These are phyloP conservation scores for Funneliformis mosseae DNA, from an alignment of 192 early-diverging fungal species.

Conservation along the genomic window DNA sequence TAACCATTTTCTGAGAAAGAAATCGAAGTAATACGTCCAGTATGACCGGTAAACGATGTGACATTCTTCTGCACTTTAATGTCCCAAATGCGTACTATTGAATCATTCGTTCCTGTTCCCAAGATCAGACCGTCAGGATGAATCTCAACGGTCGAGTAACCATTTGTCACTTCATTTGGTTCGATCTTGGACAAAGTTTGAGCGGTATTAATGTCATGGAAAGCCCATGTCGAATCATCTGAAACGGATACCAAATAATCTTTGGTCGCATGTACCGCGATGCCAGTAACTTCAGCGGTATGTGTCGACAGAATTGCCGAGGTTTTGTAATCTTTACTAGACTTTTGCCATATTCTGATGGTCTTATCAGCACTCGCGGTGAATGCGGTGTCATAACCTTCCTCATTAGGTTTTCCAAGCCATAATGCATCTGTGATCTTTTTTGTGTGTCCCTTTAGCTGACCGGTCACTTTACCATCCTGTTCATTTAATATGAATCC, in stretches of 20 bases:
- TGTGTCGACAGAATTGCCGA: slow-evolving; percentile 68
- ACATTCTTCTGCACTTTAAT: slow-evolving; percentile 69
- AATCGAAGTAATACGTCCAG: slow-evolving; percentile 68
- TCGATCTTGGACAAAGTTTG: slow-evolving; percentile 50
- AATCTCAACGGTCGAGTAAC: slow-evolving; percentile 71
- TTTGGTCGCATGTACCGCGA: slow-evolving; percentile 82
- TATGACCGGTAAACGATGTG: slow-evolving; percentile 65
- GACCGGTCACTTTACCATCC: slow-evolving; percentile 64
- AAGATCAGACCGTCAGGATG: slow-evolving; percentile 94
- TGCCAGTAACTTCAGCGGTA: slow-evolving; percentile 65
- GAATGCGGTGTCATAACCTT: slow-evolving; percentile 60
- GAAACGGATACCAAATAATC: slow-evolving; percentile 79
- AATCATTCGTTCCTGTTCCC: slow-evolving; percentile 74
- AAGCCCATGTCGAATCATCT: slow-evolving; percentile 77
- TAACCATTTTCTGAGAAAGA: slow-evolving; percentile 96
- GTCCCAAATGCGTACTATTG: slow-evolving; percentile 81
- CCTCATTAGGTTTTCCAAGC: slow-evolving; percentile 52
- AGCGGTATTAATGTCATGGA: slow-evolving; percentile 73
- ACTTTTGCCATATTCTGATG: slow-evolving; percentile 72
- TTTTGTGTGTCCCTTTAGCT: slow-evolving; percentile 84
- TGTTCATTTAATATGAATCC: slow-evolving; percentile 70
- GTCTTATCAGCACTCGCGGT: slow-evolving; percentile 81
- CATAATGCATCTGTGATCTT: slow-evolving; percentile 75
- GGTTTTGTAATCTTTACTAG: slow-evolving; percentile 47
- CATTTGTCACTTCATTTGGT: slow-evolving; percentile 50